Evolutionary conservation across 2,329 filamentous ascomycete genomes (phyloP), one percentile per base, ranked within the genome.

Genomic region (Apiospora aurea): DNA sequence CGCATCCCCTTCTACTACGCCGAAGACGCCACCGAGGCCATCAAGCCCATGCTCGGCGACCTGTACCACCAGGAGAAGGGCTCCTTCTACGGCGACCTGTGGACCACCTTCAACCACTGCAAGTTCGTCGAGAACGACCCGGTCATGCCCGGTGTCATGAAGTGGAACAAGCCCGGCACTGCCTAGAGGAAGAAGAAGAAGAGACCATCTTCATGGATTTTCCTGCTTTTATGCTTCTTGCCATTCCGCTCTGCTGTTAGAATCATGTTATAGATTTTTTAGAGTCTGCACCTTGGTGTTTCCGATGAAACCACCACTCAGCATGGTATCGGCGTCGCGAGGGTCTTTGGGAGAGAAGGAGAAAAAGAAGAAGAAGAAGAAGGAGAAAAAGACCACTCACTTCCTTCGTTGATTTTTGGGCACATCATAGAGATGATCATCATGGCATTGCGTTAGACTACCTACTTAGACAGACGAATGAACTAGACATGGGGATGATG

Each of bases 1-100:
- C 74, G 75, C n/a, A 88, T 88, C 70, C 86, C 87, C 18, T 87
- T 87, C 80, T 88, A 88, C 79, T 80, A 87, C 74, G 86, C 86
- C n/a, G 83, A 84, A 70, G 83, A 86, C 75, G 86, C 86, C 26
- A 86, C 85, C 2, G 77, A 80, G 64, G 84, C 85, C 41, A 87
- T 88, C 75, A 81, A 81, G 75, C 82, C 82, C 1, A 79, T 88
- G 26, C 83, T 88, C 57, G 86, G 86, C 7, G 79, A 83, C 26
- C 81, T 84, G 71, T 88, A 88, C 78, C 80, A 80, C 72, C 76
- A 78, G 18, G 83, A 83, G 44, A 76, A 80, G 21, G 75, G 77
- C 69, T 79, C 79, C 13, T 82, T 81, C 74, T 75, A 81, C 71
- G 76, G 76, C 26, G 76, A 76, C 8, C 75, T 82, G 38, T 78